These are phyloP conservation scores for Starmerella roubikii DNA, from an alignment of 805 yeast genomes.

Conservation along the genomic window DNA sequence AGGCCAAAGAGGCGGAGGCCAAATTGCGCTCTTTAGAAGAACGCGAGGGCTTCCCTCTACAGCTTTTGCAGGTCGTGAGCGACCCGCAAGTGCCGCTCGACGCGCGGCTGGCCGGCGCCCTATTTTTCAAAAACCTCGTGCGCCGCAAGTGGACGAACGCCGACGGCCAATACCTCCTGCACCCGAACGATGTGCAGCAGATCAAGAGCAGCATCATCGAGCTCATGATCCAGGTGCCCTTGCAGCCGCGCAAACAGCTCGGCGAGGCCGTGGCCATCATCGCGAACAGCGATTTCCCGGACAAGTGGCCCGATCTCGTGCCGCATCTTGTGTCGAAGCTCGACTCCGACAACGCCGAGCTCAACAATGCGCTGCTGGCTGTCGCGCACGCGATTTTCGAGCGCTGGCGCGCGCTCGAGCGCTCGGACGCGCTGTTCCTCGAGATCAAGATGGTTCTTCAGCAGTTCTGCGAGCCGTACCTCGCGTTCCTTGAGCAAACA, in stretches of 20 bases:
- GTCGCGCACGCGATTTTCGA: slow-evolving; percentile 94
- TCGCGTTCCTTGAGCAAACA: slow-evolving; percentile 47
- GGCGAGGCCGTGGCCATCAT: slow-evolving; percentile 88
- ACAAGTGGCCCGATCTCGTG: slow-evolving; percentile 61
- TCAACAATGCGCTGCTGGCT: slow-evolving; percentile 70
- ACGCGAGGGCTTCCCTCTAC: slow-evolving; percentile 60
- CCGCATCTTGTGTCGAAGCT: slow-evolving; percentile 50
- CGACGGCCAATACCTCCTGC: slow-evolving; percentile 61
- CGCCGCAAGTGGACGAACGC: slow-evolving; percentile 83
- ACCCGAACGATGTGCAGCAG: slow-evolving; percentile 44
- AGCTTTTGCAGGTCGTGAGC: slow-evolving; percentile 66
- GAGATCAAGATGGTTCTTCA: slow-evolving; percentile 81
- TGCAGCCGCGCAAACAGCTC: slow-evolving; percentile 63
- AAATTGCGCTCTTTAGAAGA: slow-evolving; percentile 49
- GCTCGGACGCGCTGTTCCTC: slow-evolving; percentile 75
- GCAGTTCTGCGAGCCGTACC: slow-evolving; percentile 68
- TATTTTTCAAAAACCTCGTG: slow-evolving; percentile 79
- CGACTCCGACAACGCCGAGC: slow-evolving; percentile 37
- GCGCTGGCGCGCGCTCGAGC: slow-evolving; percentile 89
- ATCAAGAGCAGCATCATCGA: slow-evolving; percentile 67
- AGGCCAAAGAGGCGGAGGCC: slow-evolving; percentile 35
- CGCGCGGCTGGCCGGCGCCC: slow-evolving; percentile 72
- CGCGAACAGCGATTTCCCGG: slow-evolving; percentile 94
- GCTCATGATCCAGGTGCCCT: slow-evolving; percentile 72
- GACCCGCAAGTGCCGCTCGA: slow-evolving; percentile 38